Base-by-base conservation (phyloP, 2,329 filamentous ascomycete species). In the Xylaria sp. region DNA sequence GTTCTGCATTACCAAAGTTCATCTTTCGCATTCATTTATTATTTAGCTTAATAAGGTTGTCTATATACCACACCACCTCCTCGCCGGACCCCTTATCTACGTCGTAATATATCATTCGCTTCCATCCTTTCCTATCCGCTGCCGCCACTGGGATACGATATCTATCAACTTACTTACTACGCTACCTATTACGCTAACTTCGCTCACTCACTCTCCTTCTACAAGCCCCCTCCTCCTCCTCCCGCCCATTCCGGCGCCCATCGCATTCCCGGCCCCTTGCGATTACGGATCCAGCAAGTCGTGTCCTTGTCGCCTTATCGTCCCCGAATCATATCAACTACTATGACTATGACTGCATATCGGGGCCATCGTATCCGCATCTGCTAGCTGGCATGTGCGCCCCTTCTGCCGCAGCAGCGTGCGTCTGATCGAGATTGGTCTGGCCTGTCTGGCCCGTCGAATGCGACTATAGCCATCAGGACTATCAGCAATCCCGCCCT, bases 321-420 rank as follows among this genome's bases (percentile, higher is more conserved):
- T 62, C 67, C 65, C 60, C 62, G 57, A 57, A 64, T 66, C 73
- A 72, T 70, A 72, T 49, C 68, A 46, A 25, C 56, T 28, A 28
- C 28, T 28, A 28, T 28, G 28, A 28, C 28, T 28, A 76, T 76
- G 75, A 76, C 75, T 75, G 73, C 75, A 75, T 74, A 71, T 72
- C 71, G 65, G 71, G 66, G 62, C 72, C 65, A 73, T 69, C 69
- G 58, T 67, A 52, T 73, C 69, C 67, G 68, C 68, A 70, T 70
- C 57, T 67, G 71, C 68, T 74, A 73, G 71, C 67, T 74, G 64
- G 52, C 71, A 75, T 73, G 70, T 68, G 65, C 64, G 68, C 68
- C 46, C 49, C 59, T 60, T 62, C 63, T 68, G 63, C 68, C 69
- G 67, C 69, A 68, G 69, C 67, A 54, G 52, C 31, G 49, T 51